A percentile compares a stretch with the other conserved stretches of the same genome.
Evolutionary conservation across 2,329 filamentous ascomycete species (phyloP).

Genomic region (Diaporthe ampelina): DNA sequence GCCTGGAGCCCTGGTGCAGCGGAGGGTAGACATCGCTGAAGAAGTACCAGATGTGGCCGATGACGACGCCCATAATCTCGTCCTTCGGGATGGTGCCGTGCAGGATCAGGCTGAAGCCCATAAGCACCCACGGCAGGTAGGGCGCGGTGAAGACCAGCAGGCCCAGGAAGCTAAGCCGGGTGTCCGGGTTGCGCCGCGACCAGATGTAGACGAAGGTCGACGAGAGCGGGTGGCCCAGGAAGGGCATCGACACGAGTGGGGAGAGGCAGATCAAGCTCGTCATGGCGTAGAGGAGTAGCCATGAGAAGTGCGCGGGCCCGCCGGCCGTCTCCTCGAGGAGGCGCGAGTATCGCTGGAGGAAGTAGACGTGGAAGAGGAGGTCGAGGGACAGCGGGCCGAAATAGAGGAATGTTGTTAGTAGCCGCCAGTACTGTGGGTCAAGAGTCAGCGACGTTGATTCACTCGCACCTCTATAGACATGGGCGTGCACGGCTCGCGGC

Average conservation of each 20-base stretch:
- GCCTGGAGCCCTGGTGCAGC: slow-evolving; percentile 85
- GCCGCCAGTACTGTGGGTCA: slow-evolving; percentile 85
- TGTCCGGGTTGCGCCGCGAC: slow-evolving; percentile 94
- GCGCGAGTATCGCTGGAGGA: slow-evolving; percentile 95
- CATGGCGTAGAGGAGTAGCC: slow-evolving; percentile 90
- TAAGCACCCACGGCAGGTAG: slow-evolving; percentile 95
- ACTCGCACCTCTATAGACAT: no score
- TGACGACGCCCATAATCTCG: slow-evolving; percentile 94
- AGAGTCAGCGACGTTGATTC: slow-evolving; percentile 16
- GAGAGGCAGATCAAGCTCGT: slow-evolving; percentile 84
- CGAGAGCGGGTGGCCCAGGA: slow-evolving; percentile 92
- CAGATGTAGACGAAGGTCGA: slow-evolving; percentile 98
- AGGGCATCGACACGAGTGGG: slow-evolving; percentile 90
- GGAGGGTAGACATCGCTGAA: slow-evolving; percentile 97
- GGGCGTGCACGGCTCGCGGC: slow-evolving; percentile 20
- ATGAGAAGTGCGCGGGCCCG: slow-evolving; percentile 92
- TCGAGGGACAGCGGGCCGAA: slow-evolving; percentile 96
- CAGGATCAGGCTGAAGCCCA: slow-evolving; percentile 92
- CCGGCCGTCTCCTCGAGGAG: slow-evolving; percentile 96
- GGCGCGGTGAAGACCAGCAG: slow-evolving; percentile 93
- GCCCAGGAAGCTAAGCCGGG: slow-evolving; percentile 88
- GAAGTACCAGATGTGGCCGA: slow-evolving; percentile 98
- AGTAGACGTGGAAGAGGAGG: slow-evolving; percentile 97
- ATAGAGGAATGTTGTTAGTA: slow-evolving; percentile 97
- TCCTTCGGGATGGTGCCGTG: slow-evolving; percentile 93